Evolutionary conservation across 2,329 filamentous ascomycete species (phyloP).

Genomic region (Anthostomella pinea): DNA sequence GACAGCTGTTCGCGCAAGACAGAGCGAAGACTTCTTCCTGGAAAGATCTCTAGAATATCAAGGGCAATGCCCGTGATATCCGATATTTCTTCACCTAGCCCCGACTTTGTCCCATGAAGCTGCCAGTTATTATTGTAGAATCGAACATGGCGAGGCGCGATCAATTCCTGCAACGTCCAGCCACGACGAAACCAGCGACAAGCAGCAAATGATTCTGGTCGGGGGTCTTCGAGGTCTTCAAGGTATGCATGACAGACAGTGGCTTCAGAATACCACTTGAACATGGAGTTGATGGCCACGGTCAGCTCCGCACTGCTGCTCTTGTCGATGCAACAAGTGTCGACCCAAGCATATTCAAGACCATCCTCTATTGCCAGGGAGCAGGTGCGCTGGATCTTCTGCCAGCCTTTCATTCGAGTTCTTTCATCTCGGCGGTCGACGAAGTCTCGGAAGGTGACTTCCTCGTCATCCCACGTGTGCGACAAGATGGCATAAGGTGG

Average conservation of each 20-base stretch:
- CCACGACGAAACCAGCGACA: slow-evolving; percentile 7
- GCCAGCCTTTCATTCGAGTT: neutral
- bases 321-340: slow-evolving; percentile 8
- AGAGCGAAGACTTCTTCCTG: too few relatives aligned
- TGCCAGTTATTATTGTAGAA: neutral
- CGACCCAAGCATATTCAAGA: slow-evolving; percentile 1
- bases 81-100: too few relatives aligned
- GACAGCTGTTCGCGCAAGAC: too few relatives aligned
- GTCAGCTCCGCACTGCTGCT: slow-evolving; percentile 1
- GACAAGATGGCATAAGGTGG: too few relatives aligned
- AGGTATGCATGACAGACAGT: slow-evolving; percentile 4
- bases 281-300: slow-evolving; percentile 8
- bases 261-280: slow-evolving; percentile 3
- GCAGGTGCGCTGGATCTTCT: slow-evolving; percentile 8
- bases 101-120: too few relatives aligned
- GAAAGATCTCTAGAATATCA: too few relatives aligned
- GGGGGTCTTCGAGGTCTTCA: neutral
- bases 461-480: too few relatives aligned
- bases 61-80: too few relatives aligned
- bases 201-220: neutral
- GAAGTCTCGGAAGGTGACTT: slow-evolving; percentile 3
- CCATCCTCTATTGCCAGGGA: slow-evolving; percentile 1
- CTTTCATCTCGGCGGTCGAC: too few relatives aligned
- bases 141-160: slow-evolving; percentile 5
- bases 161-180: slow-evolving; percentile 8